Evolutionary conservation across 208 protist species (phyloP).

Genomic region (Trypanosoma avium): DNA sequence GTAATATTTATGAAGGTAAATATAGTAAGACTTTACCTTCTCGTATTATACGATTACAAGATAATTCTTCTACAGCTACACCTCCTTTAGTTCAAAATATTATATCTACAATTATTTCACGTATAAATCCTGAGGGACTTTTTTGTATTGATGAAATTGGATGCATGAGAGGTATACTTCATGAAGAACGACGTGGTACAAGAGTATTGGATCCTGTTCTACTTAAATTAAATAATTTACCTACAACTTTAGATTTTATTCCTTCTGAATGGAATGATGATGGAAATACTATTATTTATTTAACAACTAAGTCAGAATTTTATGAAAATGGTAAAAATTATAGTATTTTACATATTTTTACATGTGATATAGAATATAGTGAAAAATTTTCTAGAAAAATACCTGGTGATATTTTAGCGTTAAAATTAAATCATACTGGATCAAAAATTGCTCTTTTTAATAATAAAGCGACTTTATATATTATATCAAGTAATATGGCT

Average conservation of each 20-base stretch:
- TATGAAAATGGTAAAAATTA: not conserved
- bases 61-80: conserved; percentile 1
- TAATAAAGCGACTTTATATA: not conserved
- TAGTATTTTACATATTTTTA: conserved; percentile 9
- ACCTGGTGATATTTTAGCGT: conserved; percentile 4
- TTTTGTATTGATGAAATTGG: conserved; percentile 12
- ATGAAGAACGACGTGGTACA: conserved; percentile 19
- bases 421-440: conserved; percentile 13
- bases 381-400: not conserved
- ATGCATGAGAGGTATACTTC: conserved; percentile 6
- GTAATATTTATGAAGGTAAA: conserved; percentile 30
- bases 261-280: conserved; percentile 23
- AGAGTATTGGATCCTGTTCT: not conserved
- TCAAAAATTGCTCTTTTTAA: conserved; percentile 10
- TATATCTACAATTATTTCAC: conserved; percentile 12
- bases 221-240: not conserved
- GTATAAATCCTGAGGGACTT: conserved; percentile 8
- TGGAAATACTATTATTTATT: conserved; percentile 23
- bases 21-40: conserved; percentile 5
- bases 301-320: not conserved
- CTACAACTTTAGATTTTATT: conserved; percentile 25
- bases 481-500: conserved; percentile 14
- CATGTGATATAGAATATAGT: not conserved
- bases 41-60: not conserved
- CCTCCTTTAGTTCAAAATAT: not conserved